Conservation (phyloP, 495 filamentous ascomycete genomes). For the Parmelia sp. region DNA sequence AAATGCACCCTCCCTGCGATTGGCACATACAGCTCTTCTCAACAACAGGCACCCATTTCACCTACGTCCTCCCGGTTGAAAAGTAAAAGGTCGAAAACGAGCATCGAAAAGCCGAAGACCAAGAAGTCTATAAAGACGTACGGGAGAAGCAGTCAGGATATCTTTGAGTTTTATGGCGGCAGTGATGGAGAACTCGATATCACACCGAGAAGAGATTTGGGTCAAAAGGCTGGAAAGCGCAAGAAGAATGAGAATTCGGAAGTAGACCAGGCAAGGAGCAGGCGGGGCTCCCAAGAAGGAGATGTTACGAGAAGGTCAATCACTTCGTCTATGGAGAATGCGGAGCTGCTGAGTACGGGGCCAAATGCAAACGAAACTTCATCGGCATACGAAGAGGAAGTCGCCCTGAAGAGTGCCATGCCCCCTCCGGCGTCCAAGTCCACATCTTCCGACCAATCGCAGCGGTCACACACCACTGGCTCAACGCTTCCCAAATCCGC, state of each 20-base stretch:
- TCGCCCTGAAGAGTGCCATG: not conserved
- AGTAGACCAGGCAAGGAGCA: not conserved
- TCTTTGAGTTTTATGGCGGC: slow-evolving; percentile 17
- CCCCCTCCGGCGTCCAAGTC: slow-evolving; percentile 4
- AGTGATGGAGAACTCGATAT: slow-evolving; percentile 17
- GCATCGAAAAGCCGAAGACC: slow-evolving; percentile 7
- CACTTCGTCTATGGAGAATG: not conserved
- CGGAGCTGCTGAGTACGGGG: not conserved
- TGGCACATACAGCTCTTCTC: not conserved
- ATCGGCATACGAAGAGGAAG: not conserved
- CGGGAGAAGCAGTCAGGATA: slow-evolving; percentile 11
- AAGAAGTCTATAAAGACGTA: slow-evolving; percentile 19
- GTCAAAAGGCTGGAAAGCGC: not conserved
- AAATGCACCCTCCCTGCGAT: slow-evolving; percentile 3
- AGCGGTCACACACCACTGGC: not conserved
- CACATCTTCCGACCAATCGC: slow-evolving; percentile 4
- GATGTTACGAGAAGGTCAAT: not conserved
- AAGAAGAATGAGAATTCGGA: not conserved
- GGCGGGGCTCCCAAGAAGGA: not conserved
- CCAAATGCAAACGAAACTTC: not conserved
- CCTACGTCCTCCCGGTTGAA: slow-evolving; percentile 7
- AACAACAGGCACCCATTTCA: slow-evolving; percentile 6
- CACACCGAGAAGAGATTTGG: not conserved
- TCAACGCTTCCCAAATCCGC: not conserved
- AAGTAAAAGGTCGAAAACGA: slow-evolving; percentile 18